Evolutionary conservation across 1,284 basidiomycete species (phyloP), one percentile per base, ranked within the genome.

Genomic region (Calocybe gambosa): DNA sequence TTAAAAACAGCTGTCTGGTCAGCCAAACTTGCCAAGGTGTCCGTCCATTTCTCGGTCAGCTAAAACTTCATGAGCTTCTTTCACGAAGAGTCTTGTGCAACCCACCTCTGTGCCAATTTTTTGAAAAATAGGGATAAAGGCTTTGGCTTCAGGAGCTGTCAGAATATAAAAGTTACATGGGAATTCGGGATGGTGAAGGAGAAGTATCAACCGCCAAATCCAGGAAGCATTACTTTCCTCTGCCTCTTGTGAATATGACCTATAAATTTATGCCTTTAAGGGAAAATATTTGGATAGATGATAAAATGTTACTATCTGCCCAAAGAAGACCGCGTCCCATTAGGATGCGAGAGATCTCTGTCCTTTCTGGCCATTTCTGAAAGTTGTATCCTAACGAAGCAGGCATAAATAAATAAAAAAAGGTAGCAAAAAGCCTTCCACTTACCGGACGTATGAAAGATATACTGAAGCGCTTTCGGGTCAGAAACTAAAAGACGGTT

Each of bases 81-180:
- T 12, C 8, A 28, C 15, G 5, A 18, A 31, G 12, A 16, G 16
- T 3, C 28, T 10, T 13, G 23, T 46, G 6, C 31, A 25, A 45
- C 60, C 45, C 56, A 73, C 77, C 60, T 73, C 64, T 39, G 69
- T 62, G 9, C 68, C 71, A 43, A 69, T 64, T 47, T 69, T 66
- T 34, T 63, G 65, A 58, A 79, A 78, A 19, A 75, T 68, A 9
- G 75, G 71, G 1, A 77, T 62, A 38, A 75, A 71, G 1, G 70
- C 66, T 48, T 69, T 75, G 3, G 70, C 66, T 50, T 78, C 75
- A 0, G 70, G 69, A 5, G 60, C 69, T 69, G 38, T 10, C 15
- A 37, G 21, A 36, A 8, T 18, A 7, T 13, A 25, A 21, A 19
- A 39, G 10, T 18, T 13, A 20, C 21, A 35, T 13, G 15, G 5